Conservation (phyloP, 2,329 filamentous ascomycete genomes). For the Sarocladiaceae sp. region DNA sequence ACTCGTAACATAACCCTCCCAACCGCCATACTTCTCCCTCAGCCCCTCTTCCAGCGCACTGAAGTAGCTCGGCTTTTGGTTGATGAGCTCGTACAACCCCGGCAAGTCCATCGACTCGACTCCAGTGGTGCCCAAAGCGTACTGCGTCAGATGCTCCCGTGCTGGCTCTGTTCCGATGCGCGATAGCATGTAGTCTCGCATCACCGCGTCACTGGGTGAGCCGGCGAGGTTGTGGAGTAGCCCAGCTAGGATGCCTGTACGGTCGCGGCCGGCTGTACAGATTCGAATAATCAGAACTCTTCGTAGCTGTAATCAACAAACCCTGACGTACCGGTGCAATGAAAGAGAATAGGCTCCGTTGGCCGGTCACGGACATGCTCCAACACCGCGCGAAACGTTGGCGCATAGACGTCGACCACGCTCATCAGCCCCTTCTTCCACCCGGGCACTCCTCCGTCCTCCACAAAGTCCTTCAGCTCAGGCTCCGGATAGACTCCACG, state of each 20-base stretch:
- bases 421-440: conserved; percentile 42
- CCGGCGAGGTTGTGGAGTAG: conserved; percentile 46
- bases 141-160: conserved; percentile 38
- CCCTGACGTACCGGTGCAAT: conserved; percentile 43
- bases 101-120: conserved; percentile 31
- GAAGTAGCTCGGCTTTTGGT: conserved; percentile 38
- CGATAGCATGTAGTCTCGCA: conserved; percentile 47
- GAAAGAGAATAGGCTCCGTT: conserved; percentile 40
- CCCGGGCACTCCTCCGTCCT: conserved; percentile 36
- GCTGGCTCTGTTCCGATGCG: conserved; percentile 46
- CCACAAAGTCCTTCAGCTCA: conserved; percentile 35
- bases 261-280: conserved; percentile 43
- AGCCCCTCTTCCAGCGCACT: conserved; percentile 38
- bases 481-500: conserved; percentile 28
- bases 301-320: neutral
- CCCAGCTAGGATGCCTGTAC: conserved; percentile 45
- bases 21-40: conserved; percentile 38
- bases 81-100: conserved; percentile 43
- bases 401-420: conserved; percentile 35
- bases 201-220: conserved; percentile 32
- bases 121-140: conserved; percentile 31
- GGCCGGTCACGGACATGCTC: conserved; percentile 41
- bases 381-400: conserved; percentile 37
- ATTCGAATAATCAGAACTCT: neutral
- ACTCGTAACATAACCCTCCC: conserved; percentile 38